These are phyloP conservation scores for Oxyria digyna DNA, from an alignment of 148 eudicot species.

Conservation along the genomic window DNA sequence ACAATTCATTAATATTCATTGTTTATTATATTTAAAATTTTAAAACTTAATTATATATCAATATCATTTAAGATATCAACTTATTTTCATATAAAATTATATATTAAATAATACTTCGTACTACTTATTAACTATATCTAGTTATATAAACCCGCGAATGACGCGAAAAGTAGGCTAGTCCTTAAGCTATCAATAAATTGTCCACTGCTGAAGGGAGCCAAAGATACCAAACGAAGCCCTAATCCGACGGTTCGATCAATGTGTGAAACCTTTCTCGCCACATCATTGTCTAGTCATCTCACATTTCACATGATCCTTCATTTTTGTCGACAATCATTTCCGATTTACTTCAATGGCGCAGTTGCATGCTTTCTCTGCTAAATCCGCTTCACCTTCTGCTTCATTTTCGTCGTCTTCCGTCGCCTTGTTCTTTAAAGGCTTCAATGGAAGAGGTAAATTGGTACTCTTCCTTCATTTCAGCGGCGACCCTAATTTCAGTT, in stretches of 20 bases:
- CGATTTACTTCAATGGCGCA: conserved; percentile 3
- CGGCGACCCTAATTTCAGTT: neutral
- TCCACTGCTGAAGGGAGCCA: too few species aligned
- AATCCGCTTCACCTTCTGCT: neutral
- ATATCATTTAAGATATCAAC: too few species aligned
- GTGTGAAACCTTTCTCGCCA: neutral
- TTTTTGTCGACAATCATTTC: neutral
- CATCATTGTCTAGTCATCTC: neutral
- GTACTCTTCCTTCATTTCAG: neutral
- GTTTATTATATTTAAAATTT: too few species aligned
- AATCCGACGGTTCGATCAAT: neutral
- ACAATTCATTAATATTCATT: too few species aligned
- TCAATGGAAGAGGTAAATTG: conserved; percentile 7
- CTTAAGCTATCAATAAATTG: too few species aligned
- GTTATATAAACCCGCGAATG: too few species aligned
- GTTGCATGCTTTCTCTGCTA: conserved; percentile 10
- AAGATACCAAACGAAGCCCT: too few species aligned
- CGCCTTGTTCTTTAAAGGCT: neutral
- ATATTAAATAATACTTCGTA: too few species aligned
- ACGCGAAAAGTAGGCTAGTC: too few species aligned
- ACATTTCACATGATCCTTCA: neutral
- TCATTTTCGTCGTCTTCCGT: conserved; percentile 5
- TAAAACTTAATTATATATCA: too few species aligned
- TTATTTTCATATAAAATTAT: too few species aligned
- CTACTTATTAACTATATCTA: too few species aligned